Conservation (phyloP, 148 eudicot genomes). For the Rhododendron simsii region DNA sequence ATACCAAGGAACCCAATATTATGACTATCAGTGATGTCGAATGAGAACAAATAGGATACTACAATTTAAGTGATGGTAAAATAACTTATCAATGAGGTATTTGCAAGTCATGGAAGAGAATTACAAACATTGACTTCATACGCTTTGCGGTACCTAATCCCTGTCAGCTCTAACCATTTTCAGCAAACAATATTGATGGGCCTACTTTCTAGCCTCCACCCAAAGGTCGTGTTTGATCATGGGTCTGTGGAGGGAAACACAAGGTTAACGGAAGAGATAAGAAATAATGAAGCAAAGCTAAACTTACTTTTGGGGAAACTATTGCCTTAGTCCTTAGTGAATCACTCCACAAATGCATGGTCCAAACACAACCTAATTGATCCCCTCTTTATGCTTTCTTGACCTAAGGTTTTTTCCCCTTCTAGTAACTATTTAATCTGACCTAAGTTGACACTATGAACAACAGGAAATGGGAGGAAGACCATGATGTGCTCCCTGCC, state of each 20-base stretch:
- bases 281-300: no score
- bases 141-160: not conserved
- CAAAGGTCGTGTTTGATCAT: not conserved
- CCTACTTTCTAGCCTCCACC: not conserved
- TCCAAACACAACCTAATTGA: not conserved
- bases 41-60: not conserved
- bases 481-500: not conserved
- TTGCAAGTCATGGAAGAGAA: not conserved
- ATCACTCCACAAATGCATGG: not conserved
- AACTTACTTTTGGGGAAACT: no score
- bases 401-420: not conserved
- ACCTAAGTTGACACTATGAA: not conserved
- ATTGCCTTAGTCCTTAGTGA: not conserved
- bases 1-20: not conserved
- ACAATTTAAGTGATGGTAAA: not conserved
- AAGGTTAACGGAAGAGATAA: not conserved
- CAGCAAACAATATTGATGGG: not conserved
- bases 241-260: not conserved
- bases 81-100: not conserved
- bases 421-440: not conserved
- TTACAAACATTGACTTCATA: not conserved
- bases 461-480: not conserved
- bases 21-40: not conserved
- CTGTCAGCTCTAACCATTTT: not conserved
- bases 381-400: not conserved